phyloP scores from a whole-genome alignment of 371 early-diverging fungal species.

The Nematocida minor region DNA sequence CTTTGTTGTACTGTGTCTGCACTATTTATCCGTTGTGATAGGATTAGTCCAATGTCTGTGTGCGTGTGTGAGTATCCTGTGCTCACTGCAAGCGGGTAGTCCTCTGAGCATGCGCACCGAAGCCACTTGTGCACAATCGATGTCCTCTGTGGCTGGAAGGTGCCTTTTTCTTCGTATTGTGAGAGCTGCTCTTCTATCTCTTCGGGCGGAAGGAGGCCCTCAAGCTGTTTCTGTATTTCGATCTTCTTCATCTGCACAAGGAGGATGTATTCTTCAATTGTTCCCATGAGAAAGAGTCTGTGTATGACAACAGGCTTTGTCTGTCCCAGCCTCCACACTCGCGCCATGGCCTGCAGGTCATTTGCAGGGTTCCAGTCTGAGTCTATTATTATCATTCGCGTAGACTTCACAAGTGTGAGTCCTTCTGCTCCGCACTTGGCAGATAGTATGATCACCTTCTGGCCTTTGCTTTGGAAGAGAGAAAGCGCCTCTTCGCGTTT shows the following conservation, averaged over 20 bases:
- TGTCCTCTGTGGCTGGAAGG: neutral
- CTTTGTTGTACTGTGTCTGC: neutral
- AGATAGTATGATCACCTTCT: slow-evolving; percentile 45
- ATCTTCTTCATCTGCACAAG: slow-evolving; percentile 47
- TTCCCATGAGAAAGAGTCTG: slow-evolving; percentile 49
- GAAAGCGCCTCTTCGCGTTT: slow-evolving; percentile 20
- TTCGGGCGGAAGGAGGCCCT: slow-evolving; percentile 2
- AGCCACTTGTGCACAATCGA: slow-evolving; percentile 41
- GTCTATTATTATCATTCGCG: slow-evolving; percentile 84
- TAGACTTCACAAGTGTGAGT: slow-evolving; percentile 84
- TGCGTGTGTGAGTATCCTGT: slow-evolving; percentile 26
- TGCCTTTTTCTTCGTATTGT: neutral
- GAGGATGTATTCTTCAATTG: slow-evolving; percentile 42
- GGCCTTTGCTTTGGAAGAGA: slow-evolving; percentile 19
- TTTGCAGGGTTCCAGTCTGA: slow-evolving; percentile 92
- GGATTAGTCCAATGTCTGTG: slow-evolving; percentile 15
- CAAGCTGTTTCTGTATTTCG: slow-evolving; percentile 32
- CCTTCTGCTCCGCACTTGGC: slow-evolving; percentile 66
- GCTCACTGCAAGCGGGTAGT: neutral
- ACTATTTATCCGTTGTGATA: neutral
- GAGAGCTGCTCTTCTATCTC: slow-evolving; percentile 34
- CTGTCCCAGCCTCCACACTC: slow-evolving; percentile 85
- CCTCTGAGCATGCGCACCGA: slow-evolving; percentile 22
- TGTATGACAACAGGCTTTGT: slow-evolving; percentile 63
- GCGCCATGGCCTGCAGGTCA: slow-evolving; percentile 82